Evolutionary conservation across 352 stramenopile genomes (phyloP).

Genomic region (Pythium aquatile): DNA sequence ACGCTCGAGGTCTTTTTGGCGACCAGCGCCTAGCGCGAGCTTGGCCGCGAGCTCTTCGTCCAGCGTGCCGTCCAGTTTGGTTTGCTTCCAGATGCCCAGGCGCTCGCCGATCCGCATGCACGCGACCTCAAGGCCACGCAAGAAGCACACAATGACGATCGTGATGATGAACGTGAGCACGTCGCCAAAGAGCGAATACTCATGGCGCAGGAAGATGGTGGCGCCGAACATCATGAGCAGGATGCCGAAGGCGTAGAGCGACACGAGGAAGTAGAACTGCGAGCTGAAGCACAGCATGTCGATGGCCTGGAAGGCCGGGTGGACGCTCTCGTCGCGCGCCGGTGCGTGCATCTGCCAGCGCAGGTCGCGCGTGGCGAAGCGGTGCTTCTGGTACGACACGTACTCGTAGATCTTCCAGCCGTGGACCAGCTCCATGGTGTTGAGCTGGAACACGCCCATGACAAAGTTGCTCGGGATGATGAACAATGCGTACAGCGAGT

Average conservation of each 20-base stretch:
- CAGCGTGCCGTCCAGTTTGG: constrained; percentile 91
- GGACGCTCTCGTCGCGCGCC: constrained; percentile 92
- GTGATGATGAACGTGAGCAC: constrained; percentile 89
- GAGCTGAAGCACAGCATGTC: constrained; percentile 96
- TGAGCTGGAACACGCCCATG: constrained; percentile 94
- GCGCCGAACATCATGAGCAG: constrained; percentile 92
- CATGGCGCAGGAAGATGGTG: constrained; percentile 91
- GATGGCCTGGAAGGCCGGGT: constrained; percentile 90
- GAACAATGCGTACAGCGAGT: constrained; percentile 93
- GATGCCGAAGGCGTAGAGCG: constrained; percentile 84
- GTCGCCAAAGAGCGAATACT: constrained; percentile 94
- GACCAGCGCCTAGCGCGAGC: constrained; percentile 91
- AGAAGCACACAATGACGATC: constrained; percentile 73
- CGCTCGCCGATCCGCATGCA: constrained; percentile 75
- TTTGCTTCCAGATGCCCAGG: constrained; percentile 91
- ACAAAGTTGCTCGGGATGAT: constrained; percentile 94
- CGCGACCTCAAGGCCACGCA: constrained; percentile 55
- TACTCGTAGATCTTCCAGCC: constrained; percentile 98
- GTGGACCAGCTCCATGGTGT: constrained; percentile 95
- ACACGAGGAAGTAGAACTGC: constrained; percentile 90
- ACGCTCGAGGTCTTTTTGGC: constrained; percentile 93
- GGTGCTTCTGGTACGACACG: constrained; percentile 94
- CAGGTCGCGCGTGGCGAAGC: constrained; percentile 92
- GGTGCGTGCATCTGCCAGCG: constrained; percentile 90
- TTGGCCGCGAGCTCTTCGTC: constrained; percentile 96